phyloP scores from a whole-genome alignment of 805 yeast genomes.

The Barnettozyma salicaria region DNA sequence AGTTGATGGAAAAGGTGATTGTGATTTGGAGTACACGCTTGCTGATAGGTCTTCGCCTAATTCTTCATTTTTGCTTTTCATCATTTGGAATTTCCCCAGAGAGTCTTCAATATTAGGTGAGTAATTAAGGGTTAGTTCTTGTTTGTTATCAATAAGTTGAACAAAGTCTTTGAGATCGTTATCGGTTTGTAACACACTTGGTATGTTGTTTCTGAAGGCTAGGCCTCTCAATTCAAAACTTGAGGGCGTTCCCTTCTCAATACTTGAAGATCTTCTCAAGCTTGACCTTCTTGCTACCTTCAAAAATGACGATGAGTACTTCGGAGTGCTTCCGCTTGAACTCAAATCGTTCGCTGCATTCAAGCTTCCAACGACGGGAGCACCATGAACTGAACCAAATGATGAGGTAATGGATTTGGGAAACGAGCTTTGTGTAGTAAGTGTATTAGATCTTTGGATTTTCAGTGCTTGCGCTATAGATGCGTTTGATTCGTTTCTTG shows the following conservation, averaged over 20 bases:
- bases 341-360: constrained; percentile 25
- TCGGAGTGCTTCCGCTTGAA: constrained; percentile 44
- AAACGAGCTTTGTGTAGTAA: constrained; percentile 19
- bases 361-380: constrained; percentile 18
- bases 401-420: constrained; percentile 27
- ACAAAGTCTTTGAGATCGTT: constrained; percentile 69
- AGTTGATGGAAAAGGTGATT: constrained; percentile 5
- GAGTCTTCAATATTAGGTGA: constrained; percentile 38
- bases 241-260: constrained; percentile 24
- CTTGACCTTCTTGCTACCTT: constrained; percentile 52
- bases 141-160: constrained; percentile 58
- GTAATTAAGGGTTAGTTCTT: constrained; percentile 37
- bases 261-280: constrained; percentile 30
- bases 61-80: constrained; percentile 48
- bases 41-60: constrained; percentile 51
- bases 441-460: constrained; percentile 35
- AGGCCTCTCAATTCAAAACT: constrained; percentile 24
- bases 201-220: background rate
- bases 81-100: constrained; percentile 43
- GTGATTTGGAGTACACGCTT: constrained; percentile 33
- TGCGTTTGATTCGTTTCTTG: constrained; percentile 39
- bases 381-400: constrained; percentile 18
- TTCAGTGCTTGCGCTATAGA: constrained; percentile 36
- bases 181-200: constrained; percentile 29
- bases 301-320: constrained; percentile 69